Evolutionary conservation across 1,284 basidiomycete genomes (phyloP).

Genomic region (Leccinum holopus): DNA sequence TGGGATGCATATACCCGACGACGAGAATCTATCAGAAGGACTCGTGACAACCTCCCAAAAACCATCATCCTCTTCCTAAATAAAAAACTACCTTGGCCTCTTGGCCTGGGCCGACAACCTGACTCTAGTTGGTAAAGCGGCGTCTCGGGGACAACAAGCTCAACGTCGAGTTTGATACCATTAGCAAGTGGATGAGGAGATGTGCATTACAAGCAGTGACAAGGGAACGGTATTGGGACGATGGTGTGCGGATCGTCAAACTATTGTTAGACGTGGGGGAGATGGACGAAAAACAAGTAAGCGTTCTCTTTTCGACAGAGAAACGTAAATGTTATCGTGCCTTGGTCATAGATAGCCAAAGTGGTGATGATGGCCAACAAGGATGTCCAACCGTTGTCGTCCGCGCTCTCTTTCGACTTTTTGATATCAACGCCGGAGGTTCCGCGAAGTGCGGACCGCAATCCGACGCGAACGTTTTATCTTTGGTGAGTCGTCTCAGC

Average conservation of each 20-base stretch:
- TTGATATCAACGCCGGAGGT: too few species aligned
- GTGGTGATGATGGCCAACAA: slow-evolving; percentile 89
- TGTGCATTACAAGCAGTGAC: slow-evolving; percentile 80
- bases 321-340: neutral
- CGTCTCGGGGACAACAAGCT: slow-evolving; percentile 69
- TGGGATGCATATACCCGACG: slow-evolving; percentile 59
- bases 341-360: slow-evolving; percentile 76
- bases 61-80: slow-evolving; percentile 53
- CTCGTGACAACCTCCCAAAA: slow-evolving; percentile 58
- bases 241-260: slow-evolving; percentile 82
- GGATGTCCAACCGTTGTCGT: slow-evolving; percentile 26
- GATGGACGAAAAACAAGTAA: slow-evolving; percentile 85
- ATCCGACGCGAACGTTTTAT: too few species aligned
- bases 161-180: slow-evolving; percentile 79
- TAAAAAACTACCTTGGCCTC: slow-evolving; percentile 77
- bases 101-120: slow-evolving; percentile 80
- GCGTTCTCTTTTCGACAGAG: neutral
- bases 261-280: slow-evolving; percentile 88
- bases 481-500: too few species aligned
- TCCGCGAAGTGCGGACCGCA: too few species aligned
- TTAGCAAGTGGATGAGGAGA: slow-evolving; percentile 69
- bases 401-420: too few species aligned
- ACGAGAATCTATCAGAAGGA: slow-evolving; percentile 55
- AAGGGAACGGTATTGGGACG: slow-evolving; percentile 81
- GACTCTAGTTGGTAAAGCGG: slow-evolving; percentile 62